Percentiles rank a stretch among this genome's conserved stretches.
Evolutionary conservation across 768 basidiomycete genomes (phyloP).

Genomic region (Tulasnella sp.): DNA sequence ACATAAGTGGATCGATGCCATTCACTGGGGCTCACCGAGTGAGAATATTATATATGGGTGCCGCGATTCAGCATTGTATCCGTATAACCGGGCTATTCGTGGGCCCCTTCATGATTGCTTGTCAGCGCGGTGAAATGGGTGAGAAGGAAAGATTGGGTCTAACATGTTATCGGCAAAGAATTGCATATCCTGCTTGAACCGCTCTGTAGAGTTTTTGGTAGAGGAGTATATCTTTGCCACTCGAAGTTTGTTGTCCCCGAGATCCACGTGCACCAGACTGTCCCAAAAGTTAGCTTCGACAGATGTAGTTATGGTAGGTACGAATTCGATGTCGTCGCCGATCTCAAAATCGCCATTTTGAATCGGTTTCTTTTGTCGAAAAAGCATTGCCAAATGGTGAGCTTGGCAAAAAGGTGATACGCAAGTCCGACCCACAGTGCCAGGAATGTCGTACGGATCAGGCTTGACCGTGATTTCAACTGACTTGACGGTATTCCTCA

Average conservation of each 20-base stretch:
- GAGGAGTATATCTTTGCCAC: no score
- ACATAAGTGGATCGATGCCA: background rate
- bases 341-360: no score
- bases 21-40: background rate
- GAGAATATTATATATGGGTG: background rate
- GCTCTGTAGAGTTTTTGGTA: no score
- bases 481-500: background rate
- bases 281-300: no score
- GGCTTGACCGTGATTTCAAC: background rate
- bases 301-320: no score
- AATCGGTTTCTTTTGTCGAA: no score
- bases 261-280: no score
- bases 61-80: background rate
- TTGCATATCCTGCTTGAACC: no score
- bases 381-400: background rate
- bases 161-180: no score
- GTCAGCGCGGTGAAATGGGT: background rate
- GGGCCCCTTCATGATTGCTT: background rate
- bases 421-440: background rate
- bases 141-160: no score
- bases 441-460: background rate
- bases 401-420: background rate
- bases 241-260: no score
- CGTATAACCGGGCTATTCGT: background rate
- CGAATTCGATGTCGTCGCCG: no score